A percentile compares a stretch with the other conserved stretches of the same genome.
phyloP scores from a whole-genome alignment of 2,329 filamentous ascomycete species.

The Fusarium pininemorale region DNA sequence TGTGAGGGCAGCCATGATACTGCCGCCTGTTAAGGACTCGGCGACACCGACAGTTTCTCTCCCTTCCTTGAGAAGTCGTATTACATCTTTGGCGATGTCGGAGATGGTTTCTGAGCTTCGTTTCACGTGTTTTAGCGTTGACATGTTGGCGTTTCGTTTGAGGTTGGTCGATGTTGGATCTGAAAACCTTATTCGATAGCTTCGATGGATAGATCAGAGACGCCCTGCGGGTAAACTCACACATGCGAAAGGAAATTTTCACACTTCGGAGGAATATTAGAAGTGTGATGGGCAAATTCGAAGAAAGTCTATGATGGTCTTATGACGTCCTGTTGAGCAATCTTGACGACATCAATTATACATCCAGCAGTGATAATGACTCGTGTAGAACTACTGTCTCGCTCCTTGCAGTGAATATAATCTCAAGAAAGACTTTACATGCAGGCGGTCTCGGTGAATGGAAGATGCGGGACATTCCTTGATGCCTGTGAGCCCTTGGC shows the following conservation, averaged over 20 bases:
- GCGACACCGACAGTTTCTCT: constrained; percentile 44
- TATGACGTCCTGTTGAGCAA: neutral
- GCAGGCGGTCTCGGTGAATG: neutral
- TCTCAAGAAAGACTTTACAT: rapidly evolving
- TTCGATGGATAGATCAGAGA: neutral
- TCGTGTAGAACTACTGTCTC: neutral
- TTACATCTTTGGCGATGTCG: constrained; percentile 27
- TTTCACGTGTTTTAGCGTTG: neutral
- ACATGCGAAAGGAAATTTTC: neutral
- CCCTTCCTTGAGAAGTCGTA: constrained; percentile 17
- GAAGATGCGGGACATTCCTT: neutral
- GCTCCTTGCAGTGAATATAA: neutral
- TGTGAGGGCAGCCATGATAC: constrained; percentile 45
- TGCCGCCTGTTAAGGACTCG: constrained; percentile 47
- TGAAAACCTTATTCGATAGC: neutral
- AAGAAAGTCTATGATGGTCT: neutral
- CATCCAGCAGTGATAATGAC: neutral
- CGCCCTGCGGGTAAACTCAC: neutral
- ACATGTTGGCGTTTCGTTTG: neutral
- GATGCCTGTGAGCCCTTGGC: neutral
- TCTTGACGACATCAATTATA: neutral
- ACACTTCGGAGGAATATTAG: neutral
- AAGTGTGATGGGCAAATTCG: no score
- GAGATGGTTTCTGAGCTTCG: constrained; percentile 17
- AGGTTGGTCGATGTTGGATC: neutral